Conservation (phyloP, 257 asterid genomes). For the Plantago major region DNA sequence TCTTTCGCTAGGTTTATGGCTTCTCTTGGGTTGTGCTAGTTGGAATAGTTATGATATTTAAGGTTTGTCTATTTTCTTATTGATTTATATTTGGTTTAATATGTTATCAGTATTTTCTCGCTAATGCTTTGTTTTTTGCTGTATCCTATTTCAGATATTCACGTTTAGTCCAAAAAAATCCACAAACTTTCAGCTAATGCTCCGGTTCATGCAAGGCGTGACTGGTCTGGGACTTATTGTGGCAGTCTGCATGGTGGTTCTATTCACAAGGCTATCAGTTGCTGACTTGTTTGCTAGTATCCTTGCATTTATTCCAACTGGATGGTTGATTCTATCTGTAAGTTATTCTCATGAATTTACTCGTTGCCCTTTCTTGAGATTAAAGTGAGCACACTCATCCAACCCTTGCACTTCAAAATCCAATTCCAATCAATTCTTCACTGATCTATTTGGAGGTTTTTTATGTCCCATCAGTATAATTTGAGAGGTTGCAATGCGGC, state of each 20-base stretch:
- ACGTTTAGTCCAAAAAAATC: conserved; percentile 79
- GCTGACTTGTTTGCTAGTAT: conserved; percentile 86
- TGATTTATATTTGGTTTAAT: conserved; percentile 5
- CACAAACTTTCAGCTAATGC: conserved; percentile 82
- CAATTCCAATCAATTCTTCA: no score
- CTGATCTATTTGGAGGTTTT: no score
- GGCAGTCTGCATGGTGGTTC: conserved; percentile 70
- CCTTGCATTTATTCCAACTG: conserved; percentile 96
- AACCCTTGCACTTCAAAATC: background rate
- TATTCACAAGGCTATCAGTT: conserved; percentile 56
- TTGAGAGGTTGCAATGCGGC: no score
- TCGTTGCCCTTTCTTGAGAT: background rate
- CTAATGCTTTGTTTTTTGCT: conserved; percentile 9
- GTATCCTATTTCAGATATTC: conserved; percentile 51
- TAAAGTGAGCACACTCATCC: background rate
- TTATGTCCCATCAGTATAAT: no score
- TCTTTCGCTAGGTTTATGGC: conserved; percentile 63
- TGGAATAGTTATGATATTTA: conserved; percentile 75
- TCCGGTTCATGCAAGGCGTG: conserved; percentile 91
- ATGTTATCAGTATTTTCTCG: background rate
- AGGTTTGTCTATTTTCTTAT: conserved; percentile 44
- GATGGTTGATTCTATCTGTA: conserved; percentile 86
- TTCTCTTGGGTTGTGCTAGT: conserved; percentile 87
- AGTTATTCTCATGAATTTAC: conserved; percentile 26
- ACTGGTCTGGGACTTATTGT: conserved; percentile 75